Percentiles rank a stretch among this genome's conserved stretches.
Evolutionary conservation across 139 green algal species (phyloP).

Genomic region (Bryopsis sp.): DNA sequence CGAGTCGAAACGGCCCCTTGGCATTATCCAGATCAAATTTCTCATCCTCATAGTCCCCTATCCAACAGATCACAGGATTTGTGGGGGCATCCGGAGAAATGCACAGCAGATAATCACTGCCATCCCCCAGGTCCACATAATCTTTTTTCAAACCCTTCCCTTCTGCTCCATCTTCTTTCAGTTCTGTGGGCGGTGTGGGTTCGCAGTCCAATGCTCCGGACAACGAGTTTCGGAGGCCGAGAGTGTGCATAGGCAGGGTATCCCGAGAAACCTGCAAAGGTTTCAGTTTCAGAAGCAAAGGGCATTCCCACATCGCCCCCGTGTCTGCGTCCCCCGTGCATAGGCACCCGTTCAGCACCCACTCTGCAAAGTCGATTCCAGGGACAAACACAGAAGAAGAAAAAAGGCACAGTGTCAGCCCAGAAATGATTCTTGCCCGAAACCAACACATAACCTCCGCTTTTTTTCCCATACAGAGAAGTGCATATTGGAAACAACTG

Average conservation of each 20-base stretch:
- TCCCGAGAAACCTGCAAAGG: neutral
- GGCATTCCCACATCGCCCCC: constrained; percentile 44
- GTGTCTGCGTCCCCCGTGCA: constrained; percentile 21
- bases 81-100: constrained; percentile 49
- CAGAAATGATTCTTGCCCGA: too few relatives aligned
- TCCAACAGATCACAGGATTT: constrained; percentile 49
- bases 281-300: constrained; percentile 32
- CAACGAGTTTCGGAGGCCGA: neutral
- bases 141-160: too few relatives aligned
- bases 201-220: too few relatives aligned
- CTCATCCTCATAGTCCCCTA: constrained; percentile 26
- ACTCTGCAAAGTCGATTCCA: too few relatives aligned
- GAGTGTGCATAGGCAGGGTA: neutral
- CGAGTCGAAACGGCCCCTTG: constrained; percentile 35
- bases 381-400: too few relatives aligned
- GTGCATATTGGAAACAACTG: too few relatives aligned
- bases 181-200: too few relatives aligned
- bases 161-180: too few relatives aligned
- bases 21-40: constrained; percentile 32
- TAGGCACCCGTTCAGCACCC: constrained; percentile 32
- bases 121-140: too few relatives aligned
- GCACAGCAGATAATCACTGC: constrained; percentile 20
- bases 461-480: too few relatives aligned
- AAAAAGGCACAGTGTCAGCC: too few relatives aligned
- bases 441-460: too few relatives aligned